phyloP scores from a whole-genome alignment of 768 basidiomycete genomes.

The Peribolospora baueri region DNA sequence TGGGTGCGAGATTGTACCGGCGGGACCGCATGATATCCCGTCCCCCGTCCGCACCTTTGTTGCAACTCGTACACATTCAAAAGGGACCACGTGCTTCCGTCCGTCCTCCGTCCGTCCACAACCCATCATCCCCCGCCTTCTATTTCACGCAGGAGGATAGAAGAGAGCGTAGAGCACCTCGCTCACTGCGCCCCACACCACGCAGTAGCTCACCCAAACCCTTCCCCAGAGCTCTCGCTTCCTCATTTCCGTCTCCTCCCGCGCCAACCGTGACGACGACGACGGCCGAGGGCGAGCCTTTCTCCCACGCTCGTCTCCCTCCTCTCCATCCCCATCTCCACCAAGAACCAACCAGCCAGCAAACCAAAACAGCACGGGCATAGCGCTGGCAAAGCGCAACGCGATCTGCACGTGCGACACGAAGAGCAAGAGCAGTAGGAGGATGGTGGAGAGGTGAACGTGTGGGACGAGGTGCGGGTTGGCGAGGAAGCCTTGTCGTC shows the following conservation, averaged over 20 bases:
- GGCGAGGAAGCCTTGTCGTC: constrained; percentile 20
- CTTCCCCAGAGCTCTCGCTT: constrained; percentile 22
- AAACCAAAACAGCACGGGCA: constrained; percentile 61
- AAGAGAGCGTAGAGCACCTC: constrained; percentile 59
- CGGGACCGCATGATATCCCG: too few species aligned
- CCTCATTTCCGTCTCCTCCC: neutral
- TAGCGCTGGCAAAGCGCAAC: constrained; percentile 45
- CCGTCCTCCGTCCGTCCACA: too few species aligned
- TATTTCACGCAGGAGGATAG: constrained; percentile 61
- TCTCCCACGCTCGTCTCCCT: neutral
- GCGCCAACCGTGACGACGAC: neutral
- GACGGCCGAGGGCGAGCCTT: neutral
- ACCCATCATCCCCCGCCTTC: too few species aligned
- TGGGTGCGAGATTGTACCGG: too few species aligned
- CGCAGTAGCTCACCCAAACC: constrained; percentile 51
- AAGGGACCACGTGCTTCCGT: too few species aligned
- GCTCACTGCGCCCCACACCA: constrained; percentile 47
- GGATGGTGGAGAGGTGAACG: constrained; percentile 36
- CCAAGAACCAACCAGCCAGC: constrained; percentile 41
- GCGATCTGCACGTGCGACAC: constrained; percentile 69
- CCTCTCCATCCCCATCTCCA: constrained; percentile 22
- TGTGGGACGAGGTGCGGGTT: constrained; percentile 40
- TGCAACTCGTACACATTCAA: too few species aligned
- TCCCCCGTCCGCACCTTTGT: too few species aligned
- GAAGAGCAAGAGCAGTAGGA: constrained; percentile 42